A percentile compares a stretch with the other conserved stretches of the same genome.
Evolutionary conservation across 305 asterid species (phyloP).

Genomic region (Fraxinus baroniana): DNA sequence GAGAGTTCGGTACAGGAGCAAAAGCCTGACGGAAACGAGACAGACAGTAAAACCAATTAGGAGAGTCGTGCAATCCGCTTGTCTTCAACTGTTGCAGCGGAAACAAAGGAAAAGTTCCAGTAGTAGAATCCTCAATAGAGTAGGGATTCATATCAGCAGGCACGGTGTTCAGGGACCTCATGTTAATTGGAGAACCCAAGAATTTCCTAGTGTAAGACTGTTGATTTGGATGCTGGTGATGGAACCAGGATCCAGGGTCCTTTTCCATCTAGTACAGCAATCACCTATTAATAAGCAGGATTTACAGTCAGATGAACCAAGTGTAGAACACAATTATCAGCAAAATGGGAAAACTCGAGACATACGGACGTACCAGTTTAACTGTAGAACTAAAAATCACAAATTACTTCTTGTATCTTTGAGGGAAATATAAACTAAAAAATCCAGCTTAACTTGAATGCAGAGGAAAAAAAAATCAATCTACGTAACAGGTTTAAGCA

Average conservation of each 20-base stretch:
- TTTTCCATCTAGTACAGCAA: constrained; percentile 66
- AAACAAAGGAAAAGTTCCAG: constrained; percentile 42
- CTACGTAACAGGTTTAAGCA: constrained; percentile 98
- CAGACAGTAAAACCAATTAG: constrained; percentile 36
- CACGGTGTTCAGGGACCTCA: constrained; percentile 30
- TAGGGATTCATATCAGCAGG: constrained; percentile 44
- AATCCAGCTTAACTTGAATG: constrained; percentile 63
- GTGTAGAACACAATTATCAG: neutral
- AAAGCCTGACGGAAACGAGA: constrained; percentile 41
- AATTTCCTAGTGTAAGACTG: constrained; percentile 37
- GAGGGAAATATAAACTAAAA: constrained; percentile 41
- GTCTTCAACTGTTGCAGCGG: constrained; percentile 37
- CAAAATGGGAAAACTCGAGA: neutral
- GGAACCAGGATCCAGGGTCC: constrained; percentile 45
- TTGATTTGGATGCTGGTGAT: constrained; percentile 39
- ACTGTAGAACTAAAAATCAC: constrained; percentile 33
- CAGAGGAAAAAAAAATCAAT: constrained; percentile 28
- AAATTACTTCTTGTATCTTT: constrained; percentile 41
- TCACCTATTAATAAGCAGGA: constrained; percentile 41
- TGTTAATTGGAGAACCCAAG: constrained; percentile 32
- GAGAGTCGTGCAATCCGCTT: constrained; percentile 33
- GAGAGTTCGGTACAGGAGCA: constrained; percentile 33
- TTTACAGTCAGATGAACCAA: constrained; percentile 10
- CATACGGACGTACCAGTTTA: constrained; percentile 28
- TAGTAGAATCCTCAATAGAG: constrained; percentile 36